Conservation (phyloP, 306 rosid species). For the Citrullus colocynthis region DNA sequence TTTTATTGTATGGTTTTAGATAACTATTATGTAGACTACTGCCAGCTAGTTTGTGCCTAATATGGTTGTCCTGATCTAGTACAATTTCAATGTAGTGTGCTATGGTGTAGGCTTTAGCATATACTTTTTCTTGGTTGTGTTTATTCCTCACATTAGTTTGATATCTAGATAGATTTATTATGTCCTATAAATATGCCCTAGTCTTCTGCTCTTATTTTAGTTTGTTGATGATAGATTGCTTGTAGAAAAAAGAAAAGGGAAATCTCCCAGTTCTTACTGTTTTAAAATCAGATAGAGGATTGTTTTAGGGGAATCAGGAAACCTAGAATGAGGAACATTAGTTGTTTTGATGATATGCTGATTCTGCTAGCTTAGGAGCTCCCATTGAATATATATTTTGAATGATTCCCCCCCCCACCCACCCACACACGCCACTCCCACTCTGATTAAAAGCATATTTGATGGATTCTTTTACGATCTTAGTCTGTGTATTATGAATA, state of each 20-base stretch:
- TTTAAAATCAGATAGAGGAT: background rate
- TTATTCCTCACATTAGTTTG: conserved; percentile 6
- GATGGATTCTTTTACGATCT: background rate
- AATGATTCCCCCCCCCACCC: too few relatives aligned
- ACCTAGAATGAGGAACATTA: background rate
- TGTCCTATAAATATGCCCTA: background rate
- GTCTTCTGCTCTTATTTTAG: background rate
- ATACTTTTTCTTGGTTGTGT: background rate
- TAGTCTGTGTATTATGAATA: background rate
- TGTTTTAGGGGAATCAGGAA: background rate
- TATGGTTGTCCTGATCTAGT: conserved; percentile 7
- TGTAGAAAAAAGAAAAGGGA: background rate
- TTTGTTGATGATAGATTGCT: background rate
- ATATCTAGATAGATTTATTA: conserved; percentile 6
- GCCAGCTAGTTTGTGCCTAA: conserved; percentile 8
- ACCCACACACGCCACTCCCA: too few relatives aligned
- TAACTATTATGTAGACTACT: conserved; percentile 8
- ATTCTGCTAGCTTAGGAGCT: background rate
- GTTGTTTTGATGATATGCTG: background rate
- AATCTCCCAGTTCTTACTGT: background rate
- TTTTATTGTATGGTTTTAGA: conserved; percentile 19
- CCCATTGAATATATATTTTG: background rate
- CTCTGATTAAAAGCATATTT: background rate
- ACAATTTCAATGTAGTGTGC: conserved; percentile 2
- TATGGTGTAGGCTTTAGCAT: conserved; percentile 9